Base-by-base conservation (phyloP, 352 stramenopile species). In the Phytophthora pinifolia region DNA sequence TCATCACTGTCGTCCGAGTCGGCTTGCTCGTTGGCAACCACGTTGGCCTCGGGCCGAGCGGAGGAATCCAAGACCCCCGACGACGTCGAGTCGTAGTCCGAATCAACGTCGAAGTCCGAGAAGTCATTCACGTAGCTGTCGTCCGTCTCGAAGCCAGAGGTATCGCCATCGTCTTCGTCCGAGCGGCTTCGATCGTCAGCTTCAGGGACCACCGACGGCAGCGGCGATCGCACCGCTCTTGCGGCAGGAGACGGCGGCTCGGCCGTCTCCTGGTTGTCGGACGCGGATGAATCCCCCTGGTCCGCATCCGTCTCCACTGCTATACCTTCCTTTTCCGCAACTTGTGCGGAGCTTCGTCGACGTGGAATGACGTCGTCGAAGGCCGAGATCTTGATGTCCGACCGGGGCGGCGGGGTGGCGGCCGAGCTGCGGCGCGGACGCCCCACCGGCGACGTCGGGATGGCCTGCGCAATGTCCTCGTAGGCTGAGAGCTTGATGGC, bases 311-410 rank as follows among this genome's bases (percentile, higher is more conserved):
- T 59, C 9, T 43, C 50, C 32, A 10, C 34, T n/a, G 30, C 31
- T 22, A 17, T 32, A 39, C 14, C 17, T 4, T 32, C 38, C 8
- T 33, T 33, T 8, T 52, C n/a, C 18, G n/a, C 15, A 9, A 31
- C 44, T 12, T 72, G 49, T 3, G 52, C 69, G 1, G 59, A 61
- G 34, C 44, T 63, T 4, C 65, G 56, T 22, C 67, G 67, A 41
- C 59, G 59, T 6, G 64, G 51, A 4, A 70, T 36, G 2, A 69
- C 37, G 8, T 72, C 48, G n/a, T 77, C 59, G 22, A 81, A 79
- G 2, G 72, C 72, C 1, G 67, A 70, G 17, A 74, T 54, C 34
- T 84, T 60, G 34, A 84, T 84, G 36, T 74, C 68, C 37, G 74
- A 84, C 43, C 70, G 73, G 1, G 79, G 76, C 8, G 76, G 79